phyloP scores from a whole-genome alignment of 2,329 filamentous ascomycete species.

The Biscogniauxia mediterranea region DNA sequence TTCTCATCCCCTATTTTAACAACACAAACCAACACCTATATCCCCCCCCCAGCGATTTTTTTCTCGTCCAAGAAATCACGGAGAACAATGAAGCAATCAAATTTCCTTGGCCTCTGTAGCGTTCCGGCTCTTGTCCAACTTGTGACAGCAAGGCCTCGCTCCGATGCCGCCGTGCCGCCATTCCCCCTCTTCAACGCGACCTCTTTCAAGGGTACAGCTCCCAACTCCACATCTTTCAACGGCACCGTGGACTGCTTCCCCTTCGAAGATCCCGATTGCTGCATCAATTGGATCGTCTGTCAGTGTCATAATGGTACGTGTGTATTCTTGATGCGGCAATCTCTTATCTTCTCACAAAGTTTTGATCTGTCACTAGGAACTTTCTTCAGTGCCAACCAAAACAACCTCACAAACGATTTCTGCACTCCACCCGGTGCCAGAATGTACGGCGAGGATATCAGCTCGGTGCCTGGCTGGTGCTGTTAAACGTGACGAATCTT shows the following conservation, averaged over 20 bases:
- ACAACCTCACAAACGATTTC: conserved; percentile 7
- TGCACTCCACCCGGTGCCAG: conserved; percentile 20
- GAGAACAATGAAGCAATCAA: conserved; percentile 6
- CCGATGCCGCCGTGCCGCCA: background rate
- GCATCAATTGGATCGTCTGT: conserved; percentile 19
- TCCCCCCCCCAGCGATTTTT: background rate
- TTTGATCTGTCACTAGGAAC: conserved; percentile 14
- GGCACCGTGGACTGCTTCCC: conserved; percentile 18
- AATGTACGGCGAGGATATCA: conserved; percentile 16
- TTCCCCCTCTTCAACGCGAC: conserved; percentile 20
- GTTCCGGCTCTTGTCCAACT: conserved; percentile 2
- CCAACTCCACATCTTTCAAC: background rate
- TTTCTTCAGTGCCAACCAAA: conserved; percentile 20
- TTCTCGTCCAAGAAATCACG: background rate
- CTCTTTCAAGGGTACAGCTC: background rate
- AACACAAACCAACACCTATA: background rate
- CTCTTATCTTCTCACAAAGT: background rate
- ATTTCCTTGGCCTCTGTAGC: conserved; percentile 9
- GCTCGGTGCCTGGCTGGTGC: conserved; percentile 21
- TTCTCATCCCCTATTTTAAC: background rate
- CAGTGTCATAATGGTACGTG: conserved; percentile 20
- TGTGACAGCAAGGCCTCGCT: conserved; percentile 6
- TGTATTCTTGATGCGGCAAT: background rate
- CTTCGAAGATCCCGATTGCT: conserved; percentile 26
- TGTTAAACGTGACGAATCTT: conserved; percentile 10